Evolutionary conservation across 805 yeast genomes (phyloP), one percentile per base, ranked within the genome.

Genomic region (Suhomyces canberraensis): DNA sequence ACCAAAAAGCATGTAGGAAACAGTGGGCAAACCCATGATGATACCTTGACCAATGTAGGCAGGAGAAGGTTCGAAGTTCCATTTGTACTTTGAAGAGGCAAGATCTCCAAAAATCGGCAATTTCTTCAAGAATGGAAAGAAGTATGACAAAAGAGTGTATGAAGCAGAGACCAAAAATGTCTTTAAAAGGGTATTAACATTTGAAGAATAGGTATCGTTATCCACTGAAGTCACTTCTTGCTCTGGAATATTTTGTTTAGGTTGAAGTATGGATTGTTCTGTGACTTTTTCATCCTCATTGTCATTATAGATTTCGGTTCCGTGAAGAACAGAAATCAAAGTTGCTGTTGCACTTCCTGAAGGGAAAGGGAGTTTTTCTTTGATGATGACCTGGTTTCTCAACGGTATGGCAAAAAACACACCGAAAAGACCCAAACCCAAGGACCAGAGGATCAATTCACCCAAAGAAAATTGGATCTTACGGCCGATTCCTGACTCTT

Each of bases 11-110:
- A 91, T 91, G 44, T 89, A 84, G 8, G 87, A 72, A 0, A 89
- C 95, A 0, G 98, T 89, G 1, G 90, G 86, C 6, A 89, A 65
- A 0, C 98, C 98, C 98, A 91, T 91, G 39, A 91, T 91, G 27
- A 93, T 88, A 3, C 98, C 98, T 60, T 91, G 98, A 2, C 98
- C 98, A 24, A 93, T 75, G 56, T 91, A 91, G 0, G 98, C 98
- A 0, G 98, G 98, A 0, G 96, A 88, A 0, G 96, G 96, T 57
- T 93, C 96, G 41, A 93, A 75, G 41, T 84, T 81, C 93, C 97
- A 86, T 31, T 84, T 70, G 60, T 86, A 85, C 13, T 69, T 60
- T 15, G 62, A 51, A 0, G 95, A 84, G 14, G 87, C 61, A 30
- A 54, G 51, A 1, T 48, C 25, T 0, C 98, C 98, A 56, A 91